Percentiles rank a stretch among this genome's conserved stretches.
These are phyloP conservation scores for Beverwykella pulmonaria DNA, from an alignment of 495 filamentous ascomycete genomes.

Conservation along the genomic window DNA sequence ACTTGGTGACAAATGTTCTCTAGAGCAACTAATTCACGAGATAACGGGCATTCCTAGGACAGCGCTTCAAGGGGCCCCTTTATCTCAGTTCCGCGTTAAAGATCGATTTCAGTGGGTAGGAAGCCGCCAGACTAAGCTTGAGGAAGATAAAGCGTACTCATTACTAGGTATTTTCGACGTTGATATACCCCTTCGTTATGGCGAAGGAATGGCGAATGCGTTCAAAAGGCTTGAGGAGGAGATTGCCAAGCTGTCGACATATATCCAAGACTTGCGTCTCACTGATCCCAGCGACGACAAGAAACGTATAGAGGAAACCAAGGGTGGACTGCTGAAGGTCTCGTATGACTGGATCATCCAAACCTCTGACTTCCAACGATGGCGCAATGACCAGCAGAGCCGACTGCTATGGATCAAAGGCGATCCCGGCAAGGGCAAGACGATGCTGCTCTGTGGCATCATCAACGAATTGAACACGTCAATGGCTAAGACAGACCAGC, in stretches of 20 bases:
- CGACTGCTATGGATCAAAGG: slow-evolving; percentile 1
- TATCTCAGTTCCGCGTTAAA: slow-evolving; percentile 18
- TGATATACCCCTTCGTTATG: slow-evolving; percentile 6
- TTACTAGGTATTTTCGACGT: slow-evolving; percentile 21
- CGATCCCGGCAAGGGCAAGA: slow-evolving; percentile 4
- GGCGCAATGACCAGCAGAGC: slow-evolving; percentile 1
- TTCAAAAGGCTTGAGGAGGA: not conserved
- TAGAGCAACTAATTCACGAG: slow-evolving; percentile 8
- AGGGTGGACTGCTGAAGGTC: not conserved
- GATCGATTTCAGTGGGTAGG: slow-evolving; percentile 25
- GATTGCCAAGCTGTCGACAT: not conserved
- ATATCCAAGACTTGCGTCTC: not conserved
- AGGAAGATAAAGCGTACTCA: slow-evolving; percentile 21
- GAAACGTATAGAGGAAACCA: not conserved
- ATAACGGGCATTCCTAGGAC: slow-evolving; percentile 7
- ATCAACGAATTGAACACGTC: not conserved
- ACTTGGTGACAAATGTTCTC: slow-evolving; percentile 19
- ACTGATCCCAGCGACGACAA: not conserved
- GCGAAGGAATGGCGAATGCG: slow-evolving; percentile 11
- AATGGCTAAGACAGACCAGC: not conserved
- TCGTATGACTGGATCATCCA: not conserved
- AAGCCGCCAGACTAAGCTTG: slow-evolving; percentile 19
- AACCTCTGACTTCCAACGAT: not conserved
- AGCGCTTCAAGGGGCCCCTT: slow-evolving; percentile 19
- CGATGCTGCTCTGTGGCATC: slow-evolving; percentile 2